Evolutionary conservation across 371 early-diverging fungal genomes (phyloP).

Genomic region (Circinella umbellata): DNA sequence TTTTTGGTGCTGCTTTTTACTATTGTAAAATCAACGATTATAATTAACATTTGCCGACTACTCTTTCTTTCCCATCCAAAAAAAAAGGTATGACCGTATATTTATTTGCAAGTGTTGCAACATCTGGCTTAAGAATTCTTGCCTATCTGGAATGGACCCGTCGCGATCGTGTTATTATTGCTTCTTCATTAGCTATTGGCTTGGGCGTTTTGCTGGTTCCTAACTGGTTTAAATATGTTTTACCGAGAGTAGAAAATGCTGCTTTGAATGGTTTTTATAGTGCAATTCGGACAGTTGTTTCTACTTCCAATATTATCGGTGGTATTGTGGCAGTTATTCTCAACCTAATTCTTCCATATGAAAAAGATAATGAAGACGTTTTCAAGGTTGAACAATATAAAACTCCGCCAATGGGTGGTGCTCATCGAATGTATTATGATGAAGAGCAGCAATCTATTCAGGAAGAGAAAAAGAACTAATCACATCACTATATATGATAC

Average conservation of each 20-base stretch:
- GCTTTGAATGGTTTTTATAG: constrained; percentile 51
- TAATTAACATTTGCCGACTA: too few relatives aligned
- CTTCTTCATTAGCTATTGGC: constrained; percentile 45
- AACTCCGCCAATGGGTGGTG: neutral
- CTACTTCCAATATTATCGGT: neutral
- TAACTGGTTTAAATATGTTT: constrained; percentile 52
- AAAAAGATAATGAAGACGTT: neutral
- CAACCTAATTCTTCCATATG: constrained; percentile 1
- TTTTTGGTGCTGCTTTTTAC: too few relatives aligned
- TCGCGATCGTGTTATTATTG: constrained; percentile 62
- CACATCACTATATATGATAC: too few relatives aligned
- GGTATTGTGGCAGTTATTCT: neutral
- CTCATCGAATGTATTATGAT: constrained; percentile 10
- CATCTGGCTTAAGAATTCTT: constrained; percentile 61
- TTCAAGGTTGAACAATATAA: too few relatives aligned
- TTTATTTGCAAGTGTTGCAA: constrained; percentile 57
- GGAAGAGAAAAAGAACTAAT: too few relatives aligned
- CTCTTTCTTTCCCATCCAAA: too few relatives aligned
- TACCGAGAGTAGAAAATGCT: constrained; percentile 39
- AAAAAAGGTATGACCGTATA: constrained; percentile 53
- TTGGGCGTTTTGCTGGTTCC: constrained; percentile 59
- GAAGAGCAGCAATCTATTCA: constrained; percentile 19
- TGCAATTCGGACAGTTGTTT: neutral
- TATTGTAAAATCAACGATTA: too few relatives aligned
- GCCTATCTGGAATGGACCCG: constrained; percentile 62